Evolutionary conservation across 495 filamentous ascomycete species (phyloP), one percentile per base, ranked within the genome.

Genomic region (Bryoglossum gracile): DNA sequence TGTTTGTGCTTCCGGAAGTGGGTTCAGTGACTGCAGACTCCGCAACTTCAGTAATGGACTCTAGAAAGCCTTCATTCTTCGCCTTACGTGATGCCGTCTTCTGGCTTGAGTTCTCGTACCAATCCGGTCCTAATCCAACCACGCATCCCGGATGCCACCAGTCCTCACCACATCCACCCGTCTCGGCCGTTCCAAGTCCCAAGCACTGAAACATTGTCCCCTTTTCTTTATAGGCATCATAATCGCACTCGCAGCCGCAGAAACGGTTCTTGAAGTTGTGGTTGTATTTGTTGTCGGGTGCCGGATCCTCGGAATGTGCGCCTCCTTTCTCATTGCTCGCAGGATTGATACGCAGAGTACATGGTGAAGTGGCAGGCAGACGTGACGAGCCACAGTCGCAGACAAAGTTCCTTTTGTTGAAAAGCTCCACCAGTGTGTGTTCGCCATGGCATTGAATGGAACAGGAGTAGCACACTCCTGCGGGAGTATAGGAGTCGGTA

Each of bases 151-250:
- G 89, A 70, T 99, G 94, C 75, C 89, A 99, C 94, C 94, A 99
- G 64, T 99, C 94, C 69, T 99, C 94, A 3, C 92, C 90, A 67
- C 94, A 99, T 3, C 89, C 89, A 8, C 87, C 88, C 0, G 80
- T 82, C 34, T 58, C 58, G 25, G 44, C 40, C 25, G 51, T 58
- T 0, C 88, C 89, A 3, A 99, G 73, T 0, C 89, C 89, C 2
- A 97, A 63, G 63, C 94, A 99, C 67, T 99, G 94, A 62, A 91
- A 97, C 94, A 99, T 99, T n/a, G 89, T 96, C 1, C 92, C 92
- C 56, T 88, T 90, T 64, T 99, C 88, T 60, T 82, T 70, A 33
- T 88, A 69, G 0, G 89, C 77, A 58, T 94, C 81, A 59, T 99
- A 99, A 43, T 88, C 74, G 57, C 88, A 80, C 22, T 75, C 79